These are phyloP conservation scores for Neurospora tetraspora DNA, from an alignment of 495 filamentous ascomycete species.

Conservation along the genomic window DNA sequence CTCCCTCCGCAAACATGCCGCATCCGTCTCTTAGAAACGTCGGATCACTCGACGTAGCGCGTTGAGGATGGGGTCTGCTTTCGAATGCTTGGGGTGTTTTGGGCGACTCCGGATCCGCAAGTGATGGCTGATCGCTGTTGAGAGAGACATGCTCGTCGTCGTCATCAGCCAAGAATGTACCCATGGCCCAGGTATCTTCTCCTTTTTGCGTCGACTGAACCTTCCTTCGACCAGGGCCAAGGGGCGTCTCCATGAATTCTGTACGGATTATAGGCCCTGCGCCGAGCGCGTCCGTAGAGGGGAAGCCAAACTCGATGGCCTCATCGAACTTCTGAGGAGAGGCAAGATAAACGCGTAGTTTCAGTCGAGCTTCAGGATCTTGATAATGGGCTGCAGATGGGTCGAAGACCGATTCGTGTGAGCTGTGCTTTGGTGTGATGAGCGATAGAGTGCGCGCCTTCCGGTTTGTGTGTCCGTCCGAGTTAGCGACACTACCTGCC, in stretches of 20 bases:
- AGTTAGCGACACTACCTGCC: constrained; percentile 12
- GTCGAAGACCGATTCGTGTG: constrained; percentile 50
- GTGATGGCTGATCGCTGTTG: constrained; percentile 41
- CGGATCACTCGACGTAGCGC: constrained; percentile 10
- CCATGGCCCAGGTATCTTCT: constrained; percentile 28
- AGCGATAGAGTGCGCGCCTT: constrained; percentile 41
- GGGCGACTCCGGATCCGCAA: constrained; percentile 44
- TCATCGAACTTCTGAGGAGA: constrained; percentile 95
- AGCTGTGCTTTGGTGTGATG: constrained; percentile 36
- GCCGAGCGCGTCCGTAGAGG: constrained; percentile 42
- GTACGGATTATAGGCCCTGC: constrained; percentile 9
- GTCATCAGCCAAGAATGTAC: constrained; percentile 42
- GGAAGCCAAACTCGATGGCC: constrained; percentile 88
- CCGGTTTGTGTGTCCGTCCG: constrained; percentile 27
- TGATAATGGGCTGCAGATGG: constrained; percentile 73
- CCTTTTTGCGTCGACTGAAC: constrained; percentile 16
- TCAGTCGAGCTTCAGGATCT: constrained; percentile 80
- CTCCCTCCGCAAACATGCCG: constrained; percentile 22
- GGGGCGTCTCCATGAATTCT: constrained; percentile 1
- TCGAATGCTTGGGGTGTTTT: constrained; percentile 41
- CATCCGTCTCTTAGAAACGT: constrained; percentile 7
- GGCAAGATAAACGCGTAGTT: constrained; percentile 76
- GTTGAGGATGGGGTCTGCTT: constrained; percentile 26
- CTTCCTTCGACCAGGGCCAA: constrained; percentile 2
- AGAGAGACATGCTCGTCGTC: constrained; percentile 35